Evolutionary conservation across 768 basidiomycete genomes (phyloP), one percentile per base, ranked within the genome.

Genomic region (Lactifluus volemus): DNA sequence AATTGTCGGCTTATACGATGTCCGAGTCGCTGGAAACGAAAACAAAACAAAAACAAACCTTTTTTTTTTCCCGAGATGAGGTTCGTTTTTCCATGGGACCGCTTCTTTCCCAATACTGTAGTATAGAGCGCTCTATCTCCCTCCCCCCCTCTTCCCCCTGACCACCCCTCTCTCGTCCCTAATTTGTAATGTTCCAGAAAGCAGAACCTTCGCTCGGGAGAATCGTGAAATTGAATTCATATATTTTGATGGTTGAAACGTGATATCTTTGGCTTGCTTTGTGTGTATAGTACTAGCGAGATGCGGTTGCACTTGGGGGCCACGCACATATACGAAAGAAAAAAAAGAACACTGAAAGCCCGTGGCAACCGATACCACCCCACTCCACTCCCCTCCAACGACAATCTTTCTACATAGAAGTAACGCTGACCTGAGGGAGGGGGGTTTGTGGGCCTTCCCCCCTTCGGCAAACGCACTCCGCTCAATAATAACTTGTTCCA

Each of bases 221-320:
- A 55, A 50, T 30, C 50, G 21, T 8, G 17, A 6, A 10, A 38
- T 25, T 44, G 6, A 34, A 54, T 54, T 54, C 47, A 21, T 25
- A 34, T 10, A 45, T 44, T 25, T 25, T 25, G 25, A 25, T 25
- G 25, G 25, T 25, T n/a, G 45, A 47, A 47, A 47, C 45, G 21
- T 29, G 41, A 34, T 30, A 61, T 61, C 60, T 61, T 47, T 61
- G 60, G 42, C 60, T 56, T 56, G 42, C 60, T 56, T 56, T 53
- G 54, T 29, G 34, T 45, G 5, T 15, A 34, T 1, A 6, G 34
- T 2, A 36, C 34, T 45, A 10, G 21, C 45, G 60, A 61, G 54
- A 32, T 44, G 41, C 21, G 48, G 49, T 49, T 49, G 59, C 48
- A 50, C 30, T 25, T 54, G 17, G 38, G 25, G 25, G 25, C 25